These are phyloP conservation scores for Heterobasidion parviporum DNA, from an alignment of 1,284 basidiomycete species.

Conservation along the genomic window DNA sequence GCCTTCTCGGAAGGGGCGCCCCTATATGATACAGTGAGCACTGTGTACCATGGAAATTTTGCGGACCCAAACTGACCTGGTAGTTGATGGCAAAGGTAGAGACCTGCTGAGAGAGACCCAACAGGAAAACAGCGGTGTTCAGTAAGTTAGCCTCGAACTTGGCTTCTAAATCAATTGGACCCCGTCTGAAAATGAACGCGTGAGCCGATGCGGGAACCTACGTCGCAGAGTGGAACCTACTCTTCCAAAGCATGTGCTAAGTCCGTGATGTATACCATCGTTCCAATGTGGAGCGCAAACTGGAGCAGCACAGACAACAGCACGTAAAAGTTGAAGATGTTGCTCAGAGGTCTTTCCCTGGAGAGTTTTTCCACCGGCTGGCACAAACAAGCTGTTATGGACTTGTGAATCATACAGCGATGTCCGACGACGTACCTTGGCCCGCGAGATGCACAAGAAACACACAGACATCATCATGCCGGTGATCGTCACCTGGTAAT, in stretches of 20 bases:
- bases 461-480: conserved; percentile 97
- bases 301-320: conserved; percentile 84
- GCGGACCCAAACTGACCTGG: conserved; percentile 41
- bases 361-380: conserved; percentile 90
- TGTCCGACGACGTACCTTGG: conserved; percentile 57
- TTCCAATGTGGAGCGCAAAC: conserved; percentile 84
- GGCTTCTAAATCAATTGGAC: conserved; percentile 84
- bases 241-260: conserved; percentile 72
- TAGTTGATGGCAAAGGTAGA: conserved; percentile 97
- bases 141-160: conserved; percentile 90
- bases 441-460: conserved; percentile 93
- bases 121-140: conserved; percentile 91
- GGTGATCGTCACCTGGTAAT: conserved; percentile 89
- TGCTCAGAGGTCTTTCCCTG: conserved; percentile 82
- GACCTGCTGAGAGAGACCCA: conserved; percentile 91
- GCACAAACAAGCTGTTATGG: conserved; percentile 2
- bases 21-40: conserved; percentile 31
- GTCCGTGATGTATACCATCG: conserved; percentile 86
- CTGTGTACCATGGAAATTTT: not conserved
- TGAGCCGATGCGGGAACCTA: not conserved
- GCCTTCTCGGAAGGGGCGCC: conserved; percentile 92
- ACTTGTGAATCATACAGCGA: not conserved
- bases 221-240: conserved; percentile 35
- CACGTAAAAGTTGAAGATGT: conserved; percentile 95
- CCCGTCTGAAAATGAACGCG: conserved; percentile 39